These are phyloP conservation scores for Lichtheimia ornata DNA, from an alignment of 371 early-diverging fungal species.

Conservation along the genomic window DNA sequence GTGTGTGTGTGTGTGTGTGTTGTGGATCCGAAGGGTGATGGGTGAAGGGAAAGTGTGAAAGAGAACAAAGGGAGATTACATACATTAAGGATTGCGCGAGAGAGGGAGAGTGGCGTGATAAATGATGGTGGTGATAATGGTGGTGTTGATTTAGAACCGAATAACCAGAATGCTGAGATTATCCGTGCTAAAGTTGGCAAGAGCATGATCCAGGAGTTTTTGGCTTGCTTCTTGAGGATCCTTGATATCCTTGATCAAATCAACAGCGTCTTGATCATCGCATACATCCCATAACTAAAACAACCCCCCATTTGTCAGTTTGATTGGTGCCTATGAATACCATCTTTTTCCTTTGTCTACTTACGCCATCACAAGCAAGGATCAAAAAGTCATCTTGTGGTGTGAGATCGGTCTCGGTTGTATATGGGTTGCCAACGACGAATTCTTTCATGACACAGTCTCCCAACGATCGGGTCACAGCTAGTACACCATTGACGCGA, in stretches of 20 bases:
- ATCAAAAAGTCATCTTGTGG: conserved; percentile 81
- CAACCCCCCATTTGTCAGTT: not conserved
- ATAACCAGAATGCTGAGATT: conserved; percentile 90
- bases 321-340: not conserved
- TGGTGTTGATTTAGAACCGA: conserved; percentile 18
- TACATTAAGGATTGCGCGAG: not conserved
- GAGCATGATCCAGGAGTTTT: conserved; percentile 82
- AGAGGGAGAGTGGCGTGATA: not conserved
- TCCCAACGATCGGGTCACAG: conserved; percentile 96
- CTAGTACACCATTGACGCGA: conserved; percentile 98
- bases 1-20: conserved; percentile 4
- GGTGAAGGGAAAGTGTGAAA: not conserved
- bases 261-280: conserved; percentile 93
- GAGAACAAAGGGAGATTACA: not conserved
- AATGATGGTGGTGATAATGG: not conserved
- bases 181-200: conserved; percentile 91
- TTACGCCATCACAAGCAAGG: conserved; percentile 97
- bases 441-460: conserved; percentile 95
- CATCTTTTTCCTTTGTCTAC: conserved; percentile 14
- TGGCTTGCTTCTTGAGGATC: conserved; percentile 86
- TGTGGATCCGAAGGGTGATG: too few species aligned
- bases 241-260: conserved; percentile 72
- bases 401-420: conserved; percentile 82
- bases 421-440: conserved; percentile 93
- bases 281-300: conserved; percentile 97